These are phyloP conservation scores for Vitis riparia DNA, from an alignment of 164 flowering plant species.

Conservation along the genomic window DNA sequence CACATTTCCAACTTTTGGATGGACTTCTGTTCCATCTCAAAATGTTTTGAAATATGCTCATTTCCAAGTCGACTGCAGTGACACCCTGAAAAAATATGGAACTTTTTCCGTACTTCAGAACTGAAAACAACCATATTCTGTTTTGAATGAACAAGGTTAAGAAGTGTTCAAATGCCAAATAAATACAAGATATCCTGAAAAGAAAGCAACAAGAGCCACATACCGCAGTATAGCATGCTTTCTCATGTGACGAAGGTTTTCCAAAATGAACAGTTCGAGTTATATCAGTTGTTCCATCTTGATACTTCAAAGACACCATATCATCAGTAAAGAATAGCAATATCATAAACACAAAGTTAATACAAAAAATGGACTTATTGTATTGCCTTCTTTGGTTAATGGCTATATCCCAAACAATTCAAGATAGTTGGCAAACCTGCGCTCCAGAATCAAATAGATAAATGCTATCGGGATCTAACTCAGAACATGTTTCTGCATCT, in stretches of 20 bases:
- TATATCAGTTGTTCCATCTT: conserved; percentile 97
- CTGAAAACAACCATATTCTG: too few species aligned
- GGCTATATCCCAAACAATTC: conserved; percentile 2
- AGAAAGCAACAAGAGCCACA: conserved; percentile 24
- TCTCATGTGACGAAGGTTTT: conserved; percentile 88
- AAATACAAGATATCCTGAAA: neutral
- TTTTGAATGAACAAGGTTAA: neutral
- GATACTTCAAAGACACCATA: conserved; percentile 55
- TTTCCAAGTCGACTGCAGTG: too few species aligned
- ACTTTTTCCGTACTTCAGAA: too few species aligned
- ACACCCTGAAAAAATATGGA: too few species aligned
- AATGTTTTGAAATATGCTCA: too few species aligned
- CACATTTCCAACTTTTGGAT: too few species aligned
- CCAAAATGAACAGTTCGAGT: conserved; percentile 98
- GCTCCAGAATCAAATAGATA: conserved; percentile 95
- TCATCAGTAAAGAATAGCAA: conserved; percentile 1
- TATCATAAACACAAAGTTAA: conserved; percentile 2
- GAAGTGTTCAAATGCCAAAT: neutral
- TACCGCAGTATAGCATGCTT: conserved; percentile 93
- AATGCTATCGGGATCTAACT: conserved; percentile 77
- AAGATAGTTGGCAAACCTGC: conserved; percentile 56
- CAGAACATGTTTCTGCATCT: conserved; percentile 67
- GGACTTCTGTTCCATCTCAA: too few species aligned
- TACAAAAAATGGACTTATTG: neutral
- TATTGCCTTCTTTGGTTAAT: neutral